Base-by-base conservation (phyloP, 202 grass and related monocot genomes). In the Carex sylvatica region DNA sequence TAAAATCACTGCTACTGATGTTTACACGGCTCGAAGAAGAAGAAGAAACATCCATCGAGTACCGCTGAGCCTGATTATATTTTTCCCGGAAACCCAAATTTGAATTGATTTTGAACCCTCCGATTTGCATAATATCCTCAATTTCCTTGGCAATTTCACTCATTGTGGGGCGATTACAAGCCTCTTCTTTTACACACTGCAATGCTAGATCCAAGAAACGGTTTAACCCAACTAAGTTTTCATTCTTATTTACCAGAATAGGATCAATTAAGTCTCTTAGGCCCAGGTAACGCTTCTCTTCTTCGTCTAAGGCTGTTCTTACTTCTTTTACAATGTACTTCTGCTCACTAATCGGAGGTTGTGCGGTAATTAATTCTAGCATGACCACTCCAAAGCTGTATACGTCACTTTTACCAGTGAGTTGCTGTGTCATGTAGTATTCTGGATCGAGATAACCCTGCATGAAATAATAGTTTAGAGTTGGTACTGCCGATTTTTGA, bases 1-100 rank as follows among this genome's bases (percentile, higher is more conserved):
- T 88, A 55, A 97, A 97, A 75, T 88, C 89, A 64, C 82, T 73
- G 80, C 87, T 93, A 28, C 56, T 82, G 12, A 86, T 79, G 68
- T 89, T 77, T 11, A 77, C 61, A 20, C 18, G 36, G 44, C 59
- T 81, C 4, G 38, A 71, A 66, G 61, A 59, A 87, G 38, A 40
- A 87, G 54, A 87, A 31, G 80, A 71, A 23, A 51, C 76, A 81
- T 74, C 22, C 14, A 79, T 78, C 46, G 86, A 67, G 76, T 87
- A 65, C 4, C 7, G 20, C n/a, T 6, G 53, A 68, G 44, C 38
- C 6, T 28, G 59, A 18, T 79, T 70, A 13, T 40, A 6, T 28
- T 53, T 83, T 8, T 40, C 38, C 38, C 38, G 38, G 9, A 46
- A 46, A 46, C 42, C 42, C 42, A 46, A 46, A 46, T 46, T 46